Conservation (phyloP, 108 stramenopile genomes). For the Fragilariopsis cylindrus region DNA sequence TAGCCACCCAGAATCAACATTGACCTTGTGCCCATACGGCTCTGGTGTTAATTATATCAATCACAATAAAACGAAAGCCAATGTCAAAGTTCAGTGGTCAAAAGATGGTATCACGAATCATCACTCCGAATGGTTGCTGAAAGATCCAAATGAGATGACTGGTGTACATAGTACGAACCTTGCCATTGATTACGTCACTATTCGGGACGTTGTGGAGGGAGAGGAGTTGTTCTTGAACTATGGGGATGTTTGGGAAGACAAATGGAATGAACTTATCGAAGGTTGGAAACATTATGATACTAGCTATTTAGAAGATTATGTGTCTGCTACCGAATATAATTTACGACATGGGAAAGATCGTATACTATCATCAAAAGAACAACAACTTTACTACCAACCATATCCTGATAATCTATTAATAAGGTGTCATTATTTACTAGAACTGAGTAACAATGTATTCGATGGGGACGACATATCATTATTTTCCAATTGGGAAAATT, state of each 20-base stretch:
- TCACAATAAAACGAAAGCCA: conserved; percentile 32
- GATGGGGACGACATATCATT: conserved; percentile 3
- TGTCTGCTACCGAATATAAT: conserved; percentile 35
- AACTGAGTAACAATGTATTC: background rate
- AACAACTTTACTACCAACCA: conserved; percentile 16
- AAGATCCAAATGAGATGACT: conserved; percentile 33
- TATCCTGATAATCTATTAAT: conserved; percentile 30
- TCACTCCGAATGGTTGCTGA: conserved; percentile 44
- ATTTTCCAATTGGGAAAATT: background rate
- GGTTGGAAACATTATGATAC: conserved; percentile 28
- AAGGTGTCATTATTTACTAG: conserved; percentile 26
- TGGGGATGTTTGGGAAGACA: conserved; percentile 59
- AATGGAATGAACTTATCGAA: conserved; percentile 48
- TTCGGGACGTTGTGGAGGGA: conserved; percentile 51
- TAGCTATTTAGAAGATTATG: conserved; percentile 42
- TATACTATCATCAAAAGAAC: conserved; percentile 28
- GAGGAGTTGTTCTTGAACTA: conserved; percentile 75
- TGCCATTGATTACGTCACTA: conserved; percentile 54
- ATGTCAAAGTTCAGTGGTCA: conserved; percentile 51
- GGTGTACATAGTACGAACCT: conserved; percentile 25
- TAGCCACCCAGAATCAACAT: conserved; percentile 53
- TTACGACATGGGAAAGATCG: conserved; percentile 12
- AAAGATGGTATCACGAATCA: conserved; percentile 35
- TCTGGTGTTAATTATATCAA: conserved; percentile 64
- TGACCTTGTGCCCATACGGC: conserved; percentile 72